Base-by-base conservation (phyloP, 2,329 filamentous ascomycete species). In the Emergomyces orientalis region DNA sequence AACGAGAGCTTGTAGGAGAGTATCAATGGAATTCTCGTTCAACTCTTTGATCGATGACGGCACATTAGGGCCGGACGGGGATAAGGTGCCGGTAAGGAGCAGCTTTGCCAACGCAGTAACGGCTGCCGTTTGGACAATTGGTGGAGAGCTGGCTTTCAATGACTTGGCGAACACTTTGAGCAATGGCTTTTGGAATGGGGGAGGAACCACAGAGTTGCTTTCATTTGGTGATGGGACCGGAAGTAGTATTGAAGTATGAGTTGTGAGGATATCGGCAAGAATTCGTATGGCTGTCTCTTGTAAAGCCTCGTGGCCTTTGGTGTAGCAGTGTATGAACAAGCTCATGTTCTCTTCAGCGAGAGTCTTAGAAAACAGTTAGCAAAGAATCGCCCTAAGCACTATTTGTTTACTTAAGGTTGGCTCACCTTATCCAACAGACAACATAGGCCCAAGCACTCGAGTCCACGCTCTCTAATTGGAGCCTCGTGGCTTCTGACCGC, bases 281-380 rank as follows among this genome's bases (percentile, higher is more conserved):
- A 96, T 95, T 67, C 97, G 91, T 39, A 97, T 78, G 0, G 91
- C 89, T 9, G 91, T 96, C 59, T 93, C 89, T 74, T 97, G 93
- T 47, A 99, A 81, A 0, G 88, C 86, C 11, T 94, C 87, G 71
- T 97, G 91, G 1, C 94, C 94, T 78, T 96, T 96, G 75, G 81
- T 89, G 78, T 95, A 97, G 79, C 96, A 97, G 74, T 96, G 92
- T 74, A 97, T 89, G 76, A 99, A 99, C 2, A 99, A 83, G 0
- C 86, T 88, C 66, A 97, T 80, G 73, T 99, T 97, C 74, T 96
- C 91, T 72, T 93, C 88, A 0, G 94, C 94, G 27, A 97, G 85
- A 9, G 91, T 90, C 77, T 86, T 86, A 68, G 30, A 41, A 22
- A 55, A 43, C 65, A 5, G 39, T 60, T 25, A 60, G 59, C 17